Percentiles rank a stretch among this genome's conserved stretches.
Conservation (phyloP, 805 yeast species). For the Hemisphaericaspora nanyangensis region DNA sequence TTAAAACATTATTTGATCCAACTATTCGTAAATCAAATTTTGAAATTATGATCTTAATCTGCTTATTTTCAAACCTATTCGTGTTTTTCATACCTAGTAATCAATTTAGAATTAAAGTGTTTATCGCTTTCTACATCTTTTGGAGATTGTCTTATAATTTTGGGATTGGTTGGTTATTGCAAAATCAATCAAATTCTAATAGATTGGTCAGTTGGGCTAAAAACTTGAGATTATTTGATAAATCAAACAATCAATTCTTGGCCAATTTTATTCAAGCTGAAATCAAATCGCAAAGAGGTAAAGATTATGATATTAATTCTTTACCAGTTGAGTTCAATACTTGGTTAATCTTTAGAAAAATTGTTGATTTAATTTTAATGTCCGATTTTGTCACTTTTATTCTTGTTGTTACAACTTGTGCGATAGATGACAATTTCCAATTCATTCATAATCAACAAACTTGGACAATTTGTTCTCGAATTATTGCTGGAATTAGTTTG, state of each 20-base stretch:
- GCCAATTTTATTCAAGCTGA: constrained; percentile 37
- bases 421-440: constrained; percentile 34
- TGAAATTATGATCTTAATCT: constrained; percentile 55
- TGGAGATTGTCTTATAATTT: constrained; percentile 76
- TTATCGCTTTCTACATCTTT: constrained; percentile 55
- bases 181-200: constrained; percentile 60
- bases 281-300: constrained; percentile 38
- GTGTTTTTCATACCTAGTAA: constrained; percentile 27
- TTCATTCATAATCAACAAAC: constrained; percentile 37
- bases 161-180: constrained; percentile 72
- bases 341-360: constrained; percentile 75
- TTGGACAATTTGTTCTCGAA: constrained; percentile 46
- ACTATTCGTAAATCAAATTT: constrained; percentile 61
- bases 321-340: constrained; percentile 75
- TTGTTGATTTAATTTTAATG: constrained; percentile 80
- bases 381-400: constrained; percentile 77
- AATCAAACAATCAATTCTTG: constrained; percentile 24
- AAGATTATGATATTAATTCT: constrained; percentile 20
- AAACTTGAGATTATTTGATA: constrained; percentile 20
- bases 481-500: constrained; percentile 55
- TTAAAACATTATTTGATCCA: constrained; percentile 76
- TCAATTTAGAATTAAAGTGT: constrained; percentile 29
- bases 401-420: constrained; percentile 53
- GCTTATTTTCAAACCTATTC: constrained; percentile 26
- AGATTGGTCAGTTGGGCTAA: constrained; percentile 51